phyloP scores from a whole-genome alignment of 2,329 filamentous ascomycete species.

The Aureobasidium leucospermi region DNA sequence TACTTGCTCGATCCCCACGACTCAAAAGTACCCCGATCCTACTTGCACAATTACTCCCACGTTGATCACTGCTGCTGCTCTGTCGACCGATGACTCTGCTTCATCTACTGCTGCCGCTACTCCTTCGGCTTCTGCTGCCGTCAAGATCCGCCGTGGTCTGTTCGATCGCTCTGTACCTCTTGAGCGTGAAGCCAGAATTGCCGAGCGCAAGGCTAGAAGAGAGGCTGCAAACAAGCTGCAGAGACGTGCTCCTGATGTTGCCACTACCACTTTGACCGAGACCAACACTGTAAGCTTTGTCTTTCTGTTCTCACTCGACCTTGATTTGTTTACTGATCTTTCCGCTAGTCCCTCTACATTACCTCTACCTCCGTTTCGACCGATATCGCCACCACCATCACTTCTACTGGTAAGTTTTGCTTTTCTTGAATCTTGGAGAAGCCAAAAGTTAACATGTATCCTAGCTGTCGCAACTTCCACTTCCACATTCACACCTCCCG shows the following conservation, averaged over 20 bases:
- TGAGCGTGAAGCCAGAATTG: conserved; percentile 18
- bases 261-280: conserved; percentile 26
- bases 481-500: background rate
- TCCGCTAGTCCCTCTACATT: conserved; percentile 18
- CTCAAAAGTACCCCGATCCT: conserved; percentile 21
- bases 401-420: background rate
- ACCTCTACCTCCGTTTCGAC: conserved; percentile 15
- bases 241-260: conserved; percentile 28
- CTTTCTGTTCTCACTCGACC: too few species aligned
- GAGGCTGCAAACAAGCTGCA: conserved; percentile 16
- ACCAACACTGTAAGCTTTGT: conserved; percentile 20
- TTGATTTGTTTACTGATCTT: background rate
- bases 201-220: conserved; percentile 24
- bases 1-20: conserved; percentile 24
- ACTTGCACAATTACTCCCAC: conserved; percentile 24
- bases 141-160: conserved; percentile 19
- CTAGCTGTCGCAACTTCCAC: background rate
- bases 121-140: conserved; percentile 3
- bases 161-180: conserved; percentile 14
- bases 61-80: conserved; percentile 17
- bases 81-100: conserved; percentile 11
- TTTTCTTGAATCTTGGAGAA: background rate
- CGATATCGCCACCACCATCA: conserved; percentile 11
- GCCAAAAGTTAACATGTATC: background rate
- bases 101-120: conserved; percentile 20